phyloP scores from a whole-genome alignment of 2,329 filamentous ascomycete genomes.

The Ophiostoma sp. region DNA sequence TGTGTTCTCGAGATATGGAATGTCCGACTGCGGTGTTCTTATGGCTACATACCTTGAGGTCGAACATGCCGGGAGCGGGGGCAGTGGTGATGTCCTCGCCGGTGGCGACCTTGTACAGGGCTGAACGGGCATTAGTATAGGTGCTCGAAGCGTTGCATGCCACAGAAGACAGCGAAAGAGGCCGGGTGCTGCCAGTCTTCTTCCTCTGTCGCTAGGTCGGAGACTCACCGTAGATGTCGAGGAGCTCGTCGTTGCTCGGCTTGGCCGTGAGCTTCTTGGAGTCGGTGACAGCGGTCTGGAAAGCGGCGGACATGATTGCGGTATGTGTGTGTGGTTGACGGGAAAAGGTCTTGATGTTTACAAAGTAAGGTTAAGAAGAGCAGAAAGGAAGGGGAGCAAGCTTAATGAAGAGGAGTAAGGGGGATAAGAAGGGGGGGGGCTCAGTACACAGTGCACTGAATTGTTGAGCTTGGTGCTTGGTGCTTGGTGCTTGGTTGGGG shows the following conservation, averaged over 20 bases:
- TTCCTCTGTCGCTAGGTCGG: not conserved
- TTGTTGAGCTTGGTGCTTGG: conserved; percentile 21
- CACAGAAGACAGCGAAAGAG: not conserved
- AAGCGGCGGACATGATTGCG: conserved; percentile 35
- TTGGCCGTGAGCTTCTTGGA: conserved; percentile 63
- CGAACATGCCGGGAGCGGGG: conserved; percentile 60
- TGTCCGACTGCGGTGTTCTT: conserved; percentile 21
- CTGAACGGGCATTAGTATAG: conserved; percentile 35
- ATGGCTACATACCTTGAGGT: conserved; percentile 48
- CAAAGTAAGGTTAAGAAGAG: not conserved
- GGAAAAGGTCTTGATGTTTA: not conserved
- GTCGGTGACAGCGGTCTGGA: conserved; percentile 55
- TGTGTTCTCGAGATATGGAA: too few relatives aligned
- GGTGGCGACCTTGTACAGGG: conserved; percentile 53
- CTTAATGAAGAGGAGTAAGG: not conserved
- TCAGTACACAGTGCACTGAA: not conserved
- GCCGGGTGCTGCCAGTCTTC: not conserved
- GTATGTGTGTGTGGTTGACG: not conserved
- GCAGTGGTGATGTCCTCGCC: conserved; percentile 55
- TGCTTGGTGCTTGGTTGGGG: conserved; percentile 19
- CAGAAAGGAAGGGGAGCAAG: not conserved
- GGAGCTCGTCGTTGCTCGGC: conserved; percentile 59
- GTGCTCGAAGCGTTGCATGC: not conserved
- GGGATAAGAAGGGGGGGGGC: not conserved
- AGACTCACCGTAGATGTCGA: conserved; percentile 55